Evolutionary conservation across 139 green algal genomes (phyloP).

Genomic region (Auxenochlorella pyrenoidosa): DNA sequence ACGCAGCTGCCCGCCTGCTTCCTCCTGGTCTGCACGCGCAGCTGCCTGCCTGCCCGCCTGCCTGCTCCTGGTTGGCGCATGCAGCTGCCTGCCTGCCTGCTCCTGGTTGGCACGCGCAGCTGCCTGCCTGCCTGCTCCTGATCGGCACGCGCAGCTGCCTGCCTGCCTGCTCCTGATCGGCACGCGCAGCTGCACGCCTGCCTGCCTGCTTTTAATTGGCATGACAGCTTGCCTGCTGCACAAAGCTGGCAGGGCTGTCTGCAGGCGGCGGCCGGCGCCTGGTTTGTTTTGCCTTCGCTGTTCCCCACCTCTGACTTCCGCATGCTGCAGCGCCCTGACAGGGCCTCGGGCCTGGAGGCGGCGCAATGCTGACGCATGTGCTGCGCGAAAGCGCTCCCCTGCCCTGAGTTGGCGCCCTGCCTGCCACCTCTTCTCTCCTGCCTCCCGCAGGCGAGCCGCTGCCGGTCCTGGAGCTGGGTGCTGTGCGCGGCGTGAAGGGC

Average conservation of each 20-base stretch:
- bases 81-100: not conserved
- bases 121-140: not conserved
- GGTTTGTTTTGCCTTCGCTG: too few species aligned
- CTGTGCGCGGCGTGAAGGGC: constrained; percentile 67
- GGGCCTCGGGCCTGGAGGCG: too few species aligned
- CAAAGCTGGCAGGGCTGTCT: too few species aligned
- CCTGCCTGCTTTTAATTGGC: too few species aligned
- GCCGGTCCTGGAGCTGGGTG: constrained; percentile 44
- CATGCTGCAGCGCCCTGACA: not conserved
- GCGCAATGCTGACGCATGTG: too few species aligned
- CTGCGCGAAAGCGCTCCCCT: not conserved
- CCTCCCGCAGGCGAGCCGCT: constrained; percentile 47
- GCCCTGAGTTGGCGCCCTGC: not conserved
- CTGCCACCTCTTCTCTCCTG: not conserved
- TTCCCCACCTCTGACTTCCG: not conserved
- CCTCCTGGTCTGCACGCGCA: not conserved
- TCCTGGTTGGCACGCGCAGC: not conserved
- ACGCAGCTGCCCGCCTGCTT: too few species aligned
- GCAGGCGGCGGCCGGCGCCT: too few species aligned
- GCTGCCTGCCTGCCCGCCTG: too few species aligned
- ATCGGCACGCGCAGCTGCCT: not conserved
- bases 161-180: not conserved
- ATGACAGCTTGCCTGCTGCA: too few species aligned
- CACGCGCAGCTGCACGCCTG: not conserved
- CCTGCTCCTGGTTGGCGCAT: not conserved